A percentile compares a stretch with the other conserved stretches of the same genome.
These are phyloP conservation scores for Neopestalotiopsis sp. DNA, from an alignment of 2,329 filamentous ascomycete species.

Conservation along the genomic window DNA sequence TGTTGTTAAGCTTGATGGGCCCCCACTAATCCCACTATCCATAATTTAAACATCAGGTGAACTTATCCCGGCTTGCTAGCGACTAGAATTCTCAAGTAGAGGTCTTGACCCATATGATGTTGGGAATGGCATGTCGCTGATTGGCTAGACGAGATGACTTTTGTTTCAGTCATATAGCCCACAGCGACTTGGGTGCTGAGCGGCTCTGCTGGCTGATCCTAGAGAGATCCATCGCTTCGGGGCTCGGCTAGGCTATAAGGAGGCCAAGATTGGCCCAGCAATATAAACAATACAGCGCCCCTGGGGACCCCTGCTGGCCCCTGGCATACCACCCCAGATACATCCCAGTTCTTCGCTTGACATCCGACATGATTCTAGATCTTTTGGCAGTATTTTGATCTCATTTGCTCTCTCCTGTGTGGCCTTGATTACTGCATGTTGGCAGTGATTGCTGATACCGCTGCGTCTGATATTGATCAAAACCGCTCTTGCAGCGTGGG, in stretches of 20 bases:
- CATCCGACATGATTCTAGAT: not conserved
- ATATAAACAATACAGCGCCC: conserved; percentile 8
- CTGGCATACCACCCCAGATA: not conserved
- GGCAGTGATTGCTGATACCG: not conserved
- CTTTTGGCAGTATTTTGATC: not conserved
- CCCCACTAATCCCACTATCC: not conserved
- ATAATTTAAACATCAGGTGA: conserved; percentile 13
- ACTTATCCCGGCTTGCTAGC: not conserved
- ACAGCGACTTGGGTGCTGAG: not conserved
- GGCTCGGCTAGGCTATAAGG: not conserved
- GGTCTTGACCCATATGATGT: not conserved
- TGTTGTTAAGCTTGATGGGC: not conserved
- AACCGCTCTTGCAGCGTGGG: not conserved
- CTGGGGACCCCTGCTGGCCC: not conserved
- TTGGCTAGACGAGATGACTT: conserved; percentile 7
- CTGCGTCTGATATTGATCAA: not conserved
- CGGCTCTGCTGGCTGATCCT: not conserved
- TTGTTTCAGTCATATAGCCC: conserved; percentile 9
- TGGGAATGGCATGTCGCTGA: conserved; percentile 7
- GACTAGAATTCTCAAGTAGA: conserved; percentile 9
- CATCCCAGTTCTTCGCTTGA: not conserved
- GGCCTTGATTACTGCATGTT: not conserved
- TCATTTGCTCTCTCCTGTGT: not conserved
- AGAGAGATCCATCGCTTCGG: conserved; percentile 8
- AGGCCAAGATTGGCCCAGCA: conserved; percentile 3